Evolutionary conservation across 1,284 basidiomycete genomes (phyloP).

Genomic region (Moesziomyces sp.): DNA sequence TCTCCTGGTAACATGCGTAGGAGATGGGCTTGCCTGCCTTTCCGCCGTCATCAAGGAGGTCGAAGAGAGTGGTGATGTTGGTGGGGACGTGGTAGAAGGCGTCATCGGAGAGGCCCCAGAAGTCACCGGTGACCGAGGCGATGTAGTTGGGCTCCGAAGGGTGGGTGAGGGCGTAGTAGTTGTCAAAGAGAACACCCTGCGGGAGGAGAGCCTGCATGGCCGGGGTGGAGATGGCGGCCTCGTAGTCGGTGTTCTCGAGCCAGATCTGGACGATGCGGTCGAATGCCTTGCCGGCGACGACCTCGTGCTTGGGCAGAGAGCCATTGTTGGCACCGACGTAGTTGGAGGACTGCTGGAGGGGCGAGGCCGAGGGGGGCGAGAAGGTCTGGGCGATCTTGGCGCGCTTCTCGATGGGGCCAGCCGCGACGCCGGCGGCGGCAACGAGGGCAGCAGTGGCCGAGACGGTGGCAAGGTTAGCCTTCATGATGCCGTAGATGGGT

Average conservation of each 20-base stretch:
- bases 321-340: slow-evolving; percentile 70
- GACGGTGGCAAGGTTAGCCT: slow-evolving; percentile 84
- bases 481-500: slow-evolving; percentile 9
- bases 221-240: slow-evolving; percentile 61
- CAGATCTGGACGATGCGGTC: slow-evolving; percentile 72
- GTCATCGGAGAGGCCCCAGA: slow-evolving; percentile 74
- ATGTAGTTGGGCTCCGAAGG: slow-evolving; percentile 75
- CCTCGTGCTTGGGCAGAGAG: slow-evolving; percentile 68
- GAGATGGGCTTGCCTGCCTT: slow-evolving; percentile 67
- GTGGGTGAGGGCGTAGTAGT: slow-evolving; percentile 73
- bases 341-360: slow-evolving; percentile 66
- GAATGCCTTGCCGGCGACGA: slow-evolving; percentile 71
- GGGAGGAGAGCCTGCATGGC: slow-evolving; percentile 72
- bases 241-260: slow-evolving; percentile 75
- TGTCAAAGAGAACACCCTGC: slow-evolving; percentile 70
- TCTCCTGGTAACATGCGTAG: slow-evolving; percentile 70
- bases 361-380: slow-evolving; percentile 68
- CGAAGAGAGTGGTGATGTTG: slow-evolving; percentile 74
- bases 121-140: slow-evolving; percentile 72
- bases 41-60: slow-evolving; percentile 74
- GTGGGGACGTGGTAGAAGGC: slow-evolving; percentile 67
- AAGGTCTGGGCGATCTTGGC: slow-evolving; percentile 68
- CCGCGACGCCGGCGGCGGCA: slow-evolving; percentile 11
- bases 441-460: slow-evolving; percentile 78
- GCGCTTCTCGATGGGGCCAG: slow-evolving; percentile 46